Conservation (phyloP, 805 yeast species). For the Wickerhamomyces pijperi region DNA sequence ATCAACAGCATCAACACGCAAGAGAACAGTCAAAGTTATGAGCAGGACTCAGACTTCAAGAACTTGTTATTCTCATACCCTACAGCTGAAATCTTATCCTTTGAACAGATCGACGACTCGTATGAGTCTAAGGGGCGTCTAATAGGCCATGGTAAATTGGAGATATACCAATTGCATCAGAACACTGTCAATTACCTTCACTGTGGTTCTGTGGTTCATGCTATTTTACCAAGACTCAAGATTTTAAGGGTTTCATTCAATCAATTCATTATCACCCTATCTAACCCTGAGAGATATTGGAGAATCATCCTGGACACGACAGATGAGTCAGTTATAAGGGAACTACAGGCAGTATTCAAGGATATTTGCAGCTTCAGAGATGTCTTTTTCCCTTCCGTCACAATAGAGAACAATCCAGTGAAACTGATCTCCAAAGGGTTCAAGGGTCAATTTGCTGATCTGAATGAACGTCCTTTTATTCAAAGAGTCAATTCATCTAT, state of each 20-base stretch:
- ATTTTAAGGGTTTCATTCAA: constrained; percentile 37
- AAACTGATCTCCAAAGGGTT: no score
- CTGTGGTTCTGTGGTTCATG: constrained; percentile 61
- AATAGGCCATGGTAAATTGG: constrained; percentile 50
- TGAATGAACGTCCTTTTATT: background rate
- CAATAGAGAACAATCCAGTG: no score
- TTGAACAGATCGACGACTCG: constrained; percentile 11
- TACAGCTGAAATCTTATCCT: constrained; percentile 14
- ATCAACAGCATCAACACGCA: no score
- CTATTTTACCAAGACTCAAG: constrained; percentile 55
- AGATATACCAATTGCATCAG: constrained; percentile 47
- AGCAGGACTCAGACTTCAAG: constrained; percentile 9
- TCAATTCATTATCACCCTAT: constrained; percentile 51
- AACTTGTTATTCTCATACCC: constrained; percentile 10
- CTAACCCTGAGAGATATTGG: constrained; percentile 75
- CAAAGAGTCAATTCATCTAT: constrained; percentile 2
- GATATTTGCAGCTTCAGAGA: constrained; percentile 32
- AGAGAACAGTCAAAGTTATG: background rate
- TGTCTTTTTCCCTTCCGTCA: constrained; percentile 19
- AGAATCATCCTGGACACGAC: constrained; percentile 26
- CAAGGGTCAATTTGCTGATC: background rate
- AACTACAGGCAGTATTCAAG: constrained; percentile 19
- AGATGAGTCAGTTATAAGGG: constrained; percentile 7
- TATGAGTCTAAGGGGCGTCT: constrained; percentile 28
- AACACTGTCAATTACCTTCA: constrained; percentile 49